Evolutionary conservation across 192 early-diverging fungal genomes (phyloP), one percentile per base, ranked within the genome.

Genomic region (Radiomyces spectabilis): DNA sequence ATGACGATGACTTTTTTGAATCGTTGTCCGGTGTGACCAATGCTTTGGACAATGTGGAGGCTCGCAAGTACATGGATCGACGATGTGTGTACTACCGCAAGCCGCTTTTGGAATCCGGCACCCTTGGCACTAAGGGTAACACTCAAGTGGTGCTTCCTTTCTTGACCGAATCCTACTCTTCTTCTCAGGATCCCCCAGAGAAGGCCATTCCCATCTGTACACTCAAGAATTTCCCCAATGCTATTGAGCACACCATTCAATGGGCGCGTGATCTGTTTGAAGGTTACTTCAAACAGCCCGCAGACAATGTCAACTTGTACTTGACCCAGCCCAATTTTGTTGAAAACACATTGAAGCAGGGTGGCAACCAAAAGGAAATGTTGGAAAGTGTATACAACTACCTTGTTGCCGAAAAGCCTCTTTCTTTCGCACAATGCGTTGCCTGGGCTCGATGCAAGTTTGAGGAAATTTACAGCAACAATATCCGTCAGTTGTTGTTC

Each of bases 121-220:
- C 97, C 2, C 77, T 99, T 12, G 97, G 97, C 21, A 99, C 97
- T 47, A 99, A 99, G 77, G 97, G 97, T 54, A 99, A 99, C 78
- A 96, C 93, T 8, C 97, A 99, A 74, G 93, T 98, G 13, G 85
- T 99, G 13, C 70, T 99, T 65, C 97, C 97, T 13, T 82, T 80
- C 69, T 63, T 97, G 56, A 99, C 97, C 5, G 97, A 99, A 77
- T 95, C 95, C 7, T 99, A 99, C 76, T 92, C 92, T 2, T 97
- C 93, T 18, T 97, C 95, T 33, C 89, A 91, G 55, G 97, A 99
- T 67, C 97, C 97, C 0, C 92, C 92, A 35, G 97, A 99, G 70
- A 97, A 93, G 77, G 85, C 88, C 26, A 94, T 91, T 42, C 90
- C 90, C 35, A 84, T 85, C 56, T 92, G 90, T 77, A 92, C 90